Evolutionary conservation across 495 filamentous ascomycete species (phyloP).

Genomic region (Penicillium ochrochloron): DNA sequence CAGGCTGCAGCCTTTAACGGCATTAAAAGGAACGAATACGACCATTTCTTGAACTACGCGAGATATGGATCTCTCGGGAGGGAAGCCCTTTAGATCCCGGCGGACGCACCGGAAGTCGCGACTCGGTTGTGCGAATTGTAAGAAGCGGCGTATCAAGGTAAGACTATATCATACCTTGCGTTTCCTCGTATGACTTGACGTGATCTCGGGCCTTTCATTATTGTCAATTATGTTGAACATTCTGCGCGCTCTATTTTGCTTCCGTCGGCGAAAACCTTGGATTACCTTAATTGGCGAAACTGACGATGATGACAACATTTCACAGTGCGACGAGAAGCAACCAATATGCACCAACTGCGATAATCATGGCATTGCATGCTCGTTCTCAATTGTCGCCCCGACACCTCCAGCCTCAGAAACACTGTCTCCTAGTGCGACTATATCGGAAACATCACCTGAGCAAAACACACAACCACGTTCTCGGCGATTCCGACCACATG

Average conservation of each 20-base stretch:
- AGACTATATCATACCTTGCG: not conserved
- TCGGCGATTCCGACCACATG: conserved; percentile 33
- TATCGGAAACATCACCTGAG: not conserved
- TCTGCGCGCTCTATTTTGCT: conserved; percentile 8
- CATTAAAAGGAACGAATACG: conserved; percentile 29
- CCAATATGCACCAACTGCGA: conserved; percentile 38
- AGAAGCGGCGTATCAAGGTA: conserved; percentile 43
- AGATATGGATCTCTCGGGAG: conserved; percentile 15
- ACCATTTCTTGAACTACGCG: not conserved
- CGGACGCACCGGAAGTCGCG: conserved; percentile 42
- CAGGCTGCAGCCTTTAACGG: conserved; percentile 11
- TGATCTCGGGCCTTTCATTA: not conserved
- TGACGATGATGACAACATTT: conserved; percentile 8
- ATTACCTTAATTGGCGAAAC: not conserved
- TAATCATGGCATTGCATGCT: conserved; percentile 36
- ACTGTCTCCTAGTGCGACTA: not conserved
- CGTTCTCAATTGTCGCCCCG: conserved; percentile 19
- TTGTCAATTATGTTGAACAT: conserved; percentile 9
- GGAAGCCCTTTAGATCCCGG: conserved; percentile 22
- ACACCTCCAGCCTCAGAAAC: conserved; percentile 15
- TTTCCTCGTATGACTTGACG: not conserved
- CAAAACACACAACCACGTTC: not conserved
- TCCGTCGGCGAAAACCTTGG: not conserved
- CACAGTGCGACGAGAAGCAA: conserved; percentile 45
- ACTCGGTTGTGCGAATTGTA: conserved; percentile 39